These are phyloP conservation scores for Cladosporium sp. DNA, from an alignment of 2,329 filamentous ascomycete genomes.

Conservation along the genomic window DNA sequence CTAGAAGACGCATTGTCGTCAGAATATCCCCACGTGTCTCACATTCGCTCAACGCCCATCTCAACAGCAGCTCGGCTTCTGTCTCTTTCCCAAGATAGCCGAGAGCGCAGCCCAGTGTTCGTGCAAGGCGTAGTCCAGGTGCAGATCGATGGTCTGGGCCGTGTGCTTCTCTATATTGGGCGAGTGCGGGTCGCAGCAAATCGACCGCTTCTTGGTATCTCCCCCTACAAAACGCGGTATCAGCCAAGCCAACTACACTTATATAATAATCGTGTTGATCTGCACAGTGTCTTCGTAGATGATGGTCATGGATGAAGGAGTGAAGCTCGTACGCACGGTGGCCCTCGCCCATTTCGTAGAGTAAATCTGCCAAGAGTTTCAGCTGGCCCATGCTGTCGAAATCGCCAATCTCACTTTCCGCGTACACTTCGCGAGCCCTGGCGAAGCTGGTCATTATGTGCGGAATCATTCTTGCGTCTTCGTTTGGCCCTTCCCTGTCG, in stretches of 20 bases:
- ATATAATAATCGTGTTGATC: neutral
- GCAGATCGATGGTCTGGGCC: neutral
- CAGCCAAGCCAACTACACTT: neutral
- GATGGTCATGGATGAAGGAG: neutral
- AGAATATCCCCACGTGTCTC: neutral
- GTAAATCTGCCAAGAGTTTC: neutral
- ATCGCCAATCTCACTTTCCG: neutral
- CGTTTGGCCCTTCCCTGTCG: neutral
- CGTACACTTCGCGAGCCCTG: neutral
- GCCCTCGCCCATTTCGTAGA: too few relatives aligned
- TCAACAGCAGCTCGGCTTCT: neutral
- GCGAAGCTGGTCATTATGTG: neutral
- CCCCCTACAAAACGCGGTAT: neutral
- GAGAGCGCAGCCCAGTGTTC: neutral
- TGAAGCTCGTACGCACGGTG: neutral
- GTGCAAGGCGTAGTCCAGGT: neutral
- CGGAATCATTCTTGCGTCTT: neutral
- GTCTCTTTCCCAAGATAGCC: fast-evolving
- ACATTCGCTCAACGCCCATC: neutral
- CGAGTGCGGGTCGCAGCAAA: neutral
- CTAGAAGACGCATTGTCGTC: neutral
- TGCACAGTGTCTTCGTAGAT: neutral
- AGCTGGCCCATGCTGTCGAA: neutral
- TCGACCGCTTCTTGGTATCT: neutral
- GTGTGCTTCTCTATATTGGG: neutral